Base-by-base conservation (phyloP, 768 basidiomycete genomes). In the Lentinula raphanica region DNA sequence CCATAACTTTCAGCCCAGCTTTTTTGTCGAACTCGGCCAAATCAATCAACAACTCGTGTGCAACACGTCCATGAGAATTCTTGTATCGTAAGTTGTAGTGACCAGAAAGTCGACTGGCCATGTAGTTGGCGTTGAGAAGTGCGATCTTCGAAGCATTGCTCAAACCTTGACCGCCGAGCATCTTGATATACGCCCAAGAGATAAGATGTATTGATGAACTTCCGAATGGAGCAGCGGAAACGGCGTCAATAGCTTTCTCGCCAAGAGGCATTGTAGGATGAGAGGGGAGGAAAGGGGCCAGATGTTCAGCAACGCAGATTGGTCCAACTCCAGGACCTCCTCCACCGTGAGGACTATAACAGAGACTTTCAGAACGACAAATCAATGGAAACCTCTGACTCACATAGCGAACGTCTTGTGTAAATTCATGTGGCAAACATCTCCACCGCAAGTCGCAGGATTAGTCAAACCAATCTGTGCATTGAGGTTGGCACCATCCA, bases 171-270 rank as follows among this genome's bases (percentile, higher is more conserved):
- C 95, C 96, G 27, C 97, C 97, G n/a, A 99, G 84, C 97, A 99
- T 98, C 76, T 92, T 96, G 80, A 97, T 92, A 72, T 97, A 99
- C 12, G 97, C 96, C 95, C 96, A 98, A 0, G 95, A 98, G 66
- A 98, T 98, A 60, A 95, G 80, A 48, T 92, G 86, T 66, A 99
- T 94, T 6, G 93, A 95, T 2, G 97, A 92, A 63, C 93, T 95
- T 45, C 97, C 96, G 68, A 86, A 98, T 0, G 94, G 97, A 1
- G 90, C 94, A 0, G 92, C 92, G 8, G 96, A 85, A 46, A 98
- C 88, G 5, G 97, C 91, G 29, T 87, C 77, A 61, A 99, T 98
- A 1, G 88, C 85, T 50, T 83, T 72, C n/a, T 76, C 69, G 11
- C 87, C 85, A 36, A 86, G 86, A 23, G 80, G 71, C 59, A 94